Percentiles rank a stretch among this genome's conserved stretches.
Conservation (phyloP, 257 asterid species). For the Anisodus tanguticus region DNA sequence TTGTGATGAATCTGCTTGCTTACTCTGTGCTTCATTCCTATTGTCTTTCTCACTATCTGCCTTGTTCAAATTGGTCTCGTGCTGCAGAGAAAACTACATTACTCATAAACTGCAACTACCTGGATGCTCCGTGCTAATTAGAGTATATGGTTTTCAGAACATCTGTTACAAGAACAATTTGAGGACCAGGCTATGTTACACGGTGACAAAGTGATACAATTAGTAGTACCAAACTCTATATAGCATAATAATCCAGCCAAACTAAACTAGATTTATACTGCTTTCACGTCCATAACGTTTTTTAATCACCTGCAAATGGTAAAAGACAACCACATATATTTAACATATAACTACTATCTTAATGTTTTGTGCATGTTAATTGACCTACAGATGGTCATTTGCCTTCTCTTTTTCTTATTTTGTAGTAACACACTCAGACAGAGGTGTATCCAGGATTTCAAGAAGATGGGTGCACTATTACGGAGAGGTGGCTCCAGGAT, state of each 20-base stretch:
- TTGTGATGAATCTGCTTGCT: conserved; percentile 43
- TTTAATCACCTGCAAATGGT: neutral
- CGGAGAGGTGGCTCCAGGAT: too few species aligned
- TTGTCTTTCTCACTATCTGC: conserved; percentile 45
- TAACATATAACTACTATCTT: neutral
- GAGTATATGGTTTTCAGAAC: neutral
- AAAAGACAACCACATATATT: neutral
- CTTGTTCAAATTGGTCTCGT: conserved; percentile 50
- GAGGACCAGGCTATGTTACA: neutral
- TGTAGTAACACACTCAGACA: neutral
- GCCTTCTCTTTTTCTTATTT: neutral
- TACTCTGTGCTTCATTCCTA: conserved; percentile 52
- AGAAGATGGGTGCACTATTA: too few species aligned
- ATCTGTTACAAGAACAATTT: neutral
- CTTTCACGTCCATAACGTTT: neutral
- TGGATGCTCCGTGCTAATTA: neutral
- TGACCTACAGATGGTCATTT: neutral
- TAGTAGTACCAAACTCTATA: neutral
- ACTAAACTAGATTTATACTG: neutral
- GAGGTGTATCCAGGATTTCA: too few species aligned
- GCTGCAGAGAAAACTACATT: conserved; percentile 35
- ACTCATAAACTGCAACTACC: neutral
- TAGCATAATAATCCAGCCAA: neutral
- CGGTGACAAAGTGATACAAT: neutral
- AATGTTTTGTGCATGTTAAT: neutral